phyloP scores from a whole-genome alignment of 352 stramenopile species.

The Elongisporangium senticosum region DNA sequence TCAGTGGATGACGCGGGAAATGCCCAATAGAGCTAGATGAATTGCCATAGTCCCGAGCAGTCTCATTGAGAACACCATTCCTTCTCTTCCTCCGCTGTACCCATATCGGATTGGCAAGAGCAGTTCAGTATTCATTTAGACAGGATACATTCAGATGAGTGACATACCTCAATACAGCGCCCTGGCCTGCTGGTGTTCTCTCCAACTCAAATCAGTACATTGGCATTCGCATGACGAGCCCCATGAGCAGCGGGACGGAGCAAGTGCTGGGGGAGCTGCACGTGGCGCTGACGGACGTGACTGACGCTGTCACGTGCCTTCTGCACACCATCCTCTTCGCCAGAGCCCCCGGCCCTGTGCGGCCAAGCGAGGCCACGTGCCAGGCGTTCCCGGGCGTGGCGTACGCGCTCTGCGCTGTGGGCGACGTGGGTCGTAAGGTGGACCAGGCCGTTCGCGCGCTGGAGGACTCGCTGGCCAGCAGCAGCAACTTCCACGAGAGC shows the following conservation, averaged over 20 bases:
- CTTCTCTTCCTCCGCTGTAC: neutral
- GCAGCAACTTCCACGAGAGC: conserved; percentile 2
- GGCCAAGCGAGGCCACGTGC: conserved; percentile 69
- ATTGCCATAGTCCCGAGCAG: too few species aligned
- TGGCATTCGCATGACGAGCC: conserved; percentile 1
- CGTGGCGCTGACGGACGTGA: conserved; percentile 45
- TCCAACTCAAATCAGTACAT: neutral
- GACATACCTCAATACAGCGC: neutral
- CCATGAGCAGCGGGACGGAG: conserved; percentile 33
- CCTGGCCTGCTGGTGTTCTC: too few species aligned
- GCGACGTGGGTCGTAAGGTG: conserved; percentile 75
- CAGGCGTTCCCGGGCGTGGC: conserved; percentile 69
- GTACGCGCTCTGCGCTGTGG: conserved; percentile 72
- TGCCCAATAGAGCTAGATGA: too few species aligned
- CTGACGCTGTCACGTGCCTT: conserved; percentile 60
- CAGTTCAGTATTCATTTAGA: neutral
- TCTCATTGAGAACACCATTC: too few species aligned
- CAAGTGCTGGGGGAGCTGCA: conserved; percentile 61
- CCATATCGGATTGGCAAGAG: neutral
- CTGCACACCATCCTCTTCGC: conserved; percentile 83
- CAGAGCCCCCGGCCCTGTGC: conserved; percentile 59
- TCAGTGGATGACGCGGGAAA: conserved; percentile 1
- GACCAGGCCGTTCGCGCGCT: conserved; percentile 60
- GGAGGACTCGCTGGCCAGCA: conserved; percentile 35
- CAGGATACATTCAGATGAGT: neutral